phyloP scores from a whole-genome alignment of 2,329 filamentous ascomycete species.

The Didymella exigua region DNA sequence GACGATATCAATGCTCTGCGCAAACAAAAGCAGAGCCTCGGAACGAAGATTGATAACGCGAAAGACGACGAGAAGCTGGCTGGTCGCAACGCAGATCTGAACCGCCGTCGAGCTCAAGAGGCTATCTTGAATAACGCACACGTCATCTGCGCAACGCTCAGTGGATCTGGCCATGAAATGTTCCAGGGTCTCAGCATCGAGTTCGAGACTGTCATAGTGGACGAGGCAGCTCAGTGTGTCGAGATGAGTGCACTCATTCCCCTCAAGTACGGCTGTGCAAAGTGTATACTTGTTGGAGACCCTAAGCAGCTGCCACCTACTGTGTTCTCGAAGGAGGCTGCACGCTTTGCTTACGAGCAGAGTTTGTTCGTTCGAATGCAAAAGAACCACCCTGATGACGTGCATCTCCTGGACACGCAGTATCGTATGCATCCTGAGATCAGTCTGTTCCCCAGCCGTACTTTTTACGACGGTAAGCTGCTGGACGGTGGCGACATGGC shows the following conservation, averaged over 20 bases:
- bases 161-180: slow-evolving; percentile 95
- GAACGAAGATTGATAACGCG: slow-evolving; percentile 81
- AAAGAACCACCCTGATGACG: slow-evolving; percentile 81
- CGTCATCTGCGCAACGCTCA: slow-evolving; percentile 92
- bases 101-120: slow-evolving; percentile 82
- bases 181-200: slow-evolving; percentile 93
- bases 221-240: slow-evolving; percentile 97
- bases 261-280: slow-evolving; percentile 94
- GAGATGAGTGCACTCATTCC: slow-evolving; percentile 96
- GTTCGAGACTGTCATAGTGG: slow-evolving; percentile 97
- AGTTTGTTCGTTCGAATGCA: slow-evolving; percentile 99
- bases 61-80: slow-evolving; percentile 85
- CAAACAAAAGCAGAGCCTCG: slow-evolving; percentile 75
- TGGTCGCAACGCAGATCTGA: slow-evolving; percentile 83
- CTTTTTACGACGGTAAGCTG: slow-evolving; percentile 90
- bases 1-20: slow-evolving; percentile 80
- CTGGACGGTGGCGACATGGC: slow-evolving; percentile 86
- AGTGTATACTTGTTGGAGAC: slow-evolving; percentile 96
- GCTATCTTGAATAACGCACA: slow-evolving; percentile 89
- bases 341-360: slow-evolving; percentile 93
- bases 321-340: slow-evolving; percentile 90
- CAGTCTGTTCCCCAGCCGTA: slow-evolving; percentile 83
- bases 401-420: slow-evolving; percentile 95
- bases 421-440: slow-evolving; percentile 99
- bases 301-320: slow-evolving; percentile 97